phyloP scores from a whole-genome alignment of 2,329 filamentous ascomycete species.

The Gaeumannomyces sp. region DNA sequence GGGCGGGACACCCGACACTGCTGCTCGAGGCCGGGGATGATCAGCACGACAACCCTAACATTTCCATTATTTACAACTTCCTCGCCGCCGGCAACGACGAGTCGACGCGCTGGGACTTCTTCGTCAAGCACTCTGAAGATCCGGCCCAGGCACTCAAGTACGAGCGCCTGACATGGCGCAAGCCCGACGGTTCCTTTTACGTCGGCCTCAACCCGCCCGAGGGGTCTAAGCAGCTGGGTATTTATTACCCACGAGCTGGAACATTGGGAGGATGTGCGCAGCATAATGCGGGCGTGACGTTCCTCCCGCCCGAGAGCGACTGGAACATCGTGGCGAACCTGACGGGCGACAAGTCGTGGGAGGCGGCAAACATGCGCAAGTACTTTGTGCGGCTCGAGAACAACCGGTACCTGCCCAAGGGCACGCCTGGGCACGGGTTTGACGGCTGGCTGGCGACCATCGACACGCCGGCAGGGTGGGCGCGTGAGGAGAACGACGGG shows the following conservation, averaged over 20 bases:
- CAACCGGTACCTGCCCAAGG: conserved; percentile 42
- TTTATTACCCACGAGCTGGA: conserved; percentile 40
- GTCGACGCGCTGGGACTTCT: conserved; percentile 51
- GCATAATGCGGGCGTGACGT: conserved; percentile 55
- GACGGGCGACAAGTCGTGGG: conserved; percentile 57
- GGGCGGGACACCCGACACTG: conserved; percentile 52
- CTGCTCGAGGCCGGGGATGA: conserved; percentile 58
- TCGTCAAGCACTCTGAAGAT: conserved; percentile 50
- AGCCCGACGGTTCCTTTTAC: conserved; percentile 29
- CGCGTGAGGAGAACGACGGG: conserved; percentile 26
- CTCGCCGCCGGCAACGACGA: conserved; percentile 45
- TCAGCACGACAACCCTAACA: conserved; percentile 38
- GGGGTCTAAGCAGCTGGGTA: conserved; percentile 33
- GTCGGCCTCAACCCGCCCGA: conserved; percentile 31
- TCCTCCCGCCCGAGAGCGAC: conserved; percentile 54
- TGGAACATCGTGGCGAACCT: conserved; percentile 48
- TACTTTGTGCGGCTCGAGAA: conserved; percentile 53
- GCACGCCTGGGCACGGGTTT: conserved; percentile 44
- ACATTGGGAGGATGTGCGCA: conserved; percentile 46
- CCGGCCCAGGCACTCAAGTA: conserved; percentile 40
- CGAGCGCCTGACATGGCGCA: conserved; percentile 45
- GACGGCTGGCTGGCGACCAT: conserved; percentile 42
- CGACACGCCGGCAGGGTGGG: conserved; percentile 21
- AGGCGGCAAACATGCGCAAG: conserved; percentile 50
- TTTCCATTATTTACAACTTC: conserved; percentile 42